Percentiles rank a stretch among this genome's conserved stretches.
These are phyloP conservation scores for Sclerotinia spermophila DNA, from an alignment of 2,329 filamentous ascomycete species.

Conservation along the genomic window DNA sequence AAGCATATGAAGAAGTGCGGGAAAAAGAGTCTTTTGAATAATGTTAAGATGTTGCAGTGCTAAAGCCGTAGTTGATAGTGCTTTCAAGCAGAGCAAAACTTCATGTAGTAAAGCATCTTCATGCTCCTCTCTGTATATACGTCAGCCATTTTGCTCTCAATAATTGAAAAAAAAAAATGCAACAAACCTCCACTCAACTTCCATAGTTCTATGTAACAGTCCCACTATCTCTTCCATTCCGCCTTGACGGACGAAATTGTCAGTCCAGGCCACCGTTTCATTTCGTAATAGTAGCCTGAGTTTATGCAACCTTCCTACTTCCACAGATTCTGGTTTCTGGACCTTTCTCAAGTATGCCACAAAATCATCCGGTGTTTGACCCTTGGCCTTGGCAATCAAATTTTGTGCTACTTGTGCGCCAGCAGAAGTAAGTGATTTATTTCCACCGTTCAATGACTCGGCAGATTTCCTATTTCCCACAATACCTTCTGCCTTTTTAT, in stretches of 20 bases:
- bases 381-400: conserved; percentile 66
- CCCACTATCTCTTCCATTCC: conserved; percentile 91
- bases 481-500: conserved; percentile 63
- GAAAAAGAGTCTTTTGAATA: conserved; percentile 78
- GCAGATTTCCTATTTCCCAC: conserved; percentile 68
- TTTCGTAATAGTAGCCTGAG: conserved; percentile 84
- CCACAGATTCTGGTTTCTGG: conserved; percentile 75
- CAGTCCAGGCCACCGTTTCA: conserved; percentile 93
- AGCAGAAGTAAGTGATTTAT: conserved; percentile 52
- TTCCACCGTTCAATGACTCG: conserved; percentile 62
- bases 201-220: conserved; percentile 86
- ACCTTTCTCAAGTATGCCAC: conserved; percentile 80
- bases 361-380: conserved; percentile 75
- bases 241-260: conserved; percentile 81
- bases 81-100: conserved; percentile 87
- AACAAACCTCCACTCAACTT: conserved; percentile 87
- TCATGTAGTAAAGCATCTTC: conserved; percentile 93
- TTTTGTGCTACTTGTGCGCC: conserved; percentile 53
- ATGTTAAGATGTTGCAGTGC: conserved; percentile 77
- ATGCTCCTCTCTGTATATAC: conserved; percentile 72
- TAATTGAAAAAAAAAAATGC: not conserved
- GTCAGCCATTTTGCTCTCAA: conserved; percentile 41
- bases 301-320: conserved; percentile 95
- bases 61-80: conserved; percentile 83
- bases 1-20: conserved; percentile 79